Conservation (phyloP, 2,329 filamentous ascomycete genomes). For the Aspergillus sp. region DNA sequence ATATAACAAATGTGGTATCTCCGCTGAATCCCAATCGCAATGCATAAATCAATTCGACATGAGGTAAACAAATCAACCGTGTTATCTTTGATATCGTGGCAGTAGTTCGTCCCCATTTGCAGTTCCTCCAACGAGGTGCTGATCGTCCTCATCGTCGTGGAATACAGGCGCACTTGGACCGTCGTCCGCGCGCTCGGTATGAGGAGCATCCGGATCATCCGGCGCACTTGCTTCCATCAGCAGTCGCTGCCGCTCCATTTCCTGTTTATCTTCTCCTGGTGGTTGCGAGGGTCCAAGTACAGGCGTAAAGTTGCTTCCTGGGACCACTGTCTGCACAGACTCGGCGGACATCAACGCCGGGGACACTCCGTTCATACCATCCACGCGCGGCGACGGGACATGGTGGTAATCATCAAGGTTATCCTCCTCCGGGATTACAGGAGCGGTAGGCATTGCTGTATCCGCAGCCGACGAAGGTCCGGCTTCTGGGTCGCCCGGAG, state of each 20-base stretch:
- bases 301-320: slow-evolving; percentile 43
- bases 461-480: slow-evolving; percentile 44
- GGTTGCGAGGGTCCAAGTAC: slow-evolving; percentile 36
- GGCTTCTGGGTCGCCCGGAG: slow-evolving; percentile 52
- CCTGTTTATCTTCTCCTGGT: slow-evolving; percentile 70
- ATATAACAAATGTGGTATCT: slow-evolving; percentile 33
- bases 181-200: slow-evolving; percentile 13
- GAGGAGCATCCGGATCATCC: slow-evolving; percentile 20
- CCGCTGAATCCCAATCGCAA: slow-evolving; percentile 29
- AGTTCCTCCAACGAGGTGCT: slow-evolving; percentile 43
- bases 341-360: slow-evolving; percentile 29
- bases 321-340: slow-evolving; percentile 32
- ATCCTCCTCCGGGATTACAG: slow-evolving; percentile 49
- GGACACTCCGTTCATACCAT: slow-evolving; percentile 20
- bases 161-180: slow-evolving; percentile 60
- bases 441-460: slow-evolving; percentile 44
- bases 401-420: slow-evolving; percentile 51
- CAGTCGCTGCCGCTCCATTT: slow-evolving; percentile 68
- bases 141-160: slow-evolving; percentile 59
- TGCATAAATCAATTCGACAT: slow-evolving; percentile 25
- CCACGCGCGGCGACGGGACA: slow-evolving; percentile 23
- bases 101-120: slow-evolving; percentile 41
- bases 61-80: slow-evolving; percentile 1
- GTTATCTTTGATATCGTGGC: slow-evolving; percentile 46
- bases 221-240: slow-evolving; percentile 65